These are phyloP conservation scores for Penicillium dipodomyicola DNA, from an alignment of 495 filamentous ascomycete genomes.

Conservation along the genomic window DNA sequence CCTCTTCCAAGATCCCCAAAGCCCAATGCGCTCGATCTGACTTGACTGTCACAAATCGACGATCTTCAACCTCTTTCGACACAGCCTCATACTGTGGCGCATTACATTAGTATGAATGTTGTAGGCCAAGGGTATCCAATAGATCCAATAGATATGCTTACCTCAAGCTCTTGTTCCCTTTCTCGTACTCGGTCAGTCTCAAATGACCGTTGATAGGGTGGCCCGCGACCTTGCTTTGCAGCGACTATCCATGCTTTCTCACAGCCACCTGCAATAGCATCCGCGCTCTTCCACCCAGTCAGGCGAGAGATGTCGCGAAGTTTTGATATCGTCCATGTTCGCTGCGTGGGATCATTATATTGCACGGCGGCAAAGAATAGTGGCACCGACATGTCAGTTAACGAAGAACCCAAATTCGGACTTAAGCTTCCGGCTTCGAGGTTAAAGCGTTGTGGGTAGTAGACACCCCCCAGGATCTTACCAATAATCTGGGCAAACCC, in stretches of 20 bases:
- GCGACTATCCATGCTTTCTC: constrained; percentile 78
- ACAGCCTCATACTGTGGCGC: constrained; percentile 20
- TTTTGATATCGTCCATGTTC: constrained; percentile 70
- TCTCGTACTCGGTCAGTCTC: constrained; percentile 23
- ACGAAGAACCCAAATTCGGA: constrained; percentile 74
- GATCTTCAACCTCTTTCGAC: constrained; percentile 41
- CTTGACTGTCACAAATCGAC: constrained; percentile 50
- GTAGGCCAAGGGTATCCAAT: not conserved
- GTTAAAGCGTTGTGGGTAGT: constrained; percentile 59
- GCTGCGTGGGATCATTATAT: constrained; percentile 68
- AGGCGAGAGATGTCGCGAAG: constrained; percentile 72
- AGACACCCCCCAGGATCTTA: constrained; percentile 74
- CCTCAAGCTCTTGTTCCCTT: constrained; percentile 9
- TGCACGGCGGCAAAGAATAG: constrained; percentile 86
- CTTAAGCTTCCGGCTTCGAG: constrained; percentile 59
- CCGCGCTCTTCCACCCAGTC: constrained; percentile 82
- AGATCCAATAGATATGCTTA: constrained; percentile 14
- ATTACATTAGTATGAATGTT: constrained; percentile 7
- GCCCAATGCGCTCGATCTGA: constrained; percentile 51
- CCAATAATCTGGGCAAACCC: constrained; percentile 71
- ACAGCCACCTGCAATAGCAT: constrained; percentile 76
- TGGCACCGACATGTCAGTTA: constrained; percentile 75
- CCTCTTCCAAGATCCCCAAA: constrained; percentile 58
- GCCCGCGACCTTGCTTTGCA: constrained; percentile 68
- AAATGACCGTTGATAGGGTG: constrained; percentile 60